Evolutionary conservation across 169 alveolate genomes (phyloP), one percentile per base, ranked within the genome.

Genomic region (Eimeria falciformis): DNA sequence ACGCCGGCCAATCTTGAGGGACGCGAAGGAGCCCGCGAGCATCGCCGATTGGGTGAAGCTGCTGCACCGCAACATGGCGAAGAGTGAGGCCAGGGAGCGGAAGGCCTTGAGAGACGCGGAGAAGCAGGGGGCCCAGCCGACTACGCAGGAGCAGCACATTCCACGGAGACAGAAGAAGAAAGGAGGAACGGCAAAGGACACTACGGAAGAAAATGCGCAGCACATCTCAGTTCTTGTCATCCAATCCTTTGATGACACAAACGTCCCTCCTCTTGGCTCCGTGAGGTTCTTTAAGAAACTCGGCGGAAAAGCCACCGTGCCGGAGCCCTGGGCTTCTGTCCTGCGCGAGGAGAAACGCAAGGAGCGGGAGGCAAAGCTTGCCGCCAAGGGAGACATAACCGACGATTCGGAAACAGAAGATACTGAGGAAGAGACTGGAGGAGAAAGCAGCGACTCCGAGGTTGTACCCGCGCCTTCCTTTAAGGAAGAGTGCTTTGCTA

Each of bases 291-390:
- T 71, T 25, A 56, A 71, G 21, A 17, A 14, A 11, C 27, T 71
- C 7, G 83, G 83, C 37, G 83, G 83, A 9, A 14, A 56, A 0
- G 83, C 58, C 18, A 5, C 1, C 18, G 58, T 71, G 23, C 83
- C 83, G 0, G 58, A 71, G 83, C 62, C 83, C 12, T 71, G 55
- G 83, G 83, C 83, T 40, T 71, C 83, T 3, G 17, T 71, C 58
- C 53, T n/a, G 1, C 55, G 83, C 17, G 83, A 71, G 25, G 83
- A 71, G 58, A 50, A 56, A 17, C 83, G n/a, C 21, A 12, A 17
- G 29, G 83, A 71, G 83, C 55, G n/a, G 58, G 58, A 71, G 83
- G 37, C n/a, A 27, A 1, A 1, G 40, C 73, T 18, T 37, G 73
- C 73, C 23, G 33, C 33, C 14, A n/a, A 18, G 29, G 73, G 14